Evolutionary conservation across 257 asterid genomes (phyloP), one percentile per base, ranked within the genome.

Genomic region (Thymus quinquecostatus): DNA sequence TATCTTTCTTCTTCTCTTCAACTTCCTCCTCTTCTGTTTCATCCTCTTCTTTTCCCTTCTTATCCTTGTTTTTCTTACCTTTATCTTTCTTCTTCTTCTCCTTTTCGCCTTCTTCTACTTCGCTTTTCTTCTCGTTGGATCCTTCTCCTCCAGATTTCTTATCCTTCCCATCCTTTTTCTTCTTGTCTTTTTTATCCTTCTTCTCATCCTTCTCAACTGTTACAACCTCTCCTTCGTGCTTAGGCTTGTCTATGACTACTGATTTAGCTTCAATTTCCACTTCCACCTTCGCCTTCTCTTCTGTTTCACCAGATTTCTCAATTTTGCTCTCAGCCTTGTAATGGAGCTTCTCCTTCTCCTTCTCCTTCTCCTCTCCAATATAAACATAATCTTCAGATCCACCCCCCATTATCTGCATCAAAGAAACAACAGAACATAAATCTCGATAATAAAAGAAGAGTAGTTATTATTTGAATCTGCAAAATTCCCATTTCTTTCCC

Each of bases 301-400:
- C 74, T 7, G 56, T 78, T 75, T 81, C 85, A 34, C 80, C 78
- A 10, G 79, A 58, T 69, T 69, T 81, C 43, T 82, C 78, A 3
- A 72, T 66, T 63, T 78, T 75, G 45, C 41, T 79, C 85, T 85
- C 84, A 11, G 72, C 77, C 75, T 87, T 78, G 34, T 82, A 12
- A 66, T 89, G 87, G 34, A 74, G 43, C 27, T 87, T 84, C 71
- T 76, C 92, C 72, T 87, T 81, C 74, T 84, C 90, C 80, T 87
- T 84, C 70, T 76, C 92, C 74, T 67, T 74, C 70, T 69, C 85
- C 64, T 64, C 86, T 58, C 65, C 59, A 5, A 57, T 67, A 68
- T 48, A 54, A 45, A 69, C 5, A 36, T 36, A 36, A 21, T 64
- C 69, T 9, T 34, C 75, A 13, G 79, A 50, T 64, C 79, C 74